Evolutionary conservation across 225 moss, liverwort and hornwort genomes (phyloP), one percentile per base, ranked within the genome.

Genomic region (Physcomitrellopsis africana): DNA sequence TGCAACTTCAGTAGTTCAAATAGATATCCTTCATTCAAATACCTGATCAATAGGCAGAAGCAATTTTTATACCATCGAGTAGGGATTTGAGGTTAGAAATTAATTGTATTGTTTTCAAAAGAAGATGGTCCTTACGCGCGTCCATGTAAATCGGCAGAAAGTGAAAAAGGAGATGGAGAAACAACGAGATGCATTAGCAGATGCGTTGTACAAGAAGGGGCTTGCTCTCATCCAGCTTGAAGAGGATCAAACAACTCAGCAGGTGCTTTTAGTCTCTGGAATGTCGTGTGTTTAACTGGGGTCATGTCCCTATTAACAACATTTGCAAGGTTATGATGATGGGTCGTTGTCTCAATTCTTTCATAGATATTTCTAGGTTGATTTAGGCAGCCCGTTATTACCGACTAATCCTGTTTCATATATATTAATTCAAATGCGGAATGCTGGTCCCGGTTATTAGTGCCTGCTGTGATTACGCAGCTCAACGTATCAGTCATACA

Each of bases 161-260:
- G 68, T 91, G 69, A 88, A 77, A 66, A 91, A 89, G 63, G 86
- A 88, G 10, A 88, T 91, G 91, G 88, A 91, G 64, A 79, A 49
- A 44, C 88, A 88, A 71, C 91, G 91, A 55, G 88, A 91, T 85
- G 86, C 84, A 48, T 76, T 91, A 73, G 88, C 86, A 71, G 86
- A 91, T 72, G 88, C 91, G 23, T 82, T 91, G 73, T 88, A 86
- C 72, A 88, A 83, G 53, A 91, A 88, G 75, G 91, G 91, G 55
- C 70, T 91, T 73, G 88, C 84, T 22, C 71, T 84, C 13, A 57
- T 80, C 53, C 81, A 87, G 52, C 47, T 72, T 19, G 87, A 87
- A 71, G 88, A 87, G 56, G 81, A 81, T 46, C n/a, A 58, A 67
- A 66, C 23, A 58, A 57, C 46, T n/a, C 11, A 44, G 3, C 44